Conservation (phyloP, 805 yeast species). For the Candida dendrica region DNA sequence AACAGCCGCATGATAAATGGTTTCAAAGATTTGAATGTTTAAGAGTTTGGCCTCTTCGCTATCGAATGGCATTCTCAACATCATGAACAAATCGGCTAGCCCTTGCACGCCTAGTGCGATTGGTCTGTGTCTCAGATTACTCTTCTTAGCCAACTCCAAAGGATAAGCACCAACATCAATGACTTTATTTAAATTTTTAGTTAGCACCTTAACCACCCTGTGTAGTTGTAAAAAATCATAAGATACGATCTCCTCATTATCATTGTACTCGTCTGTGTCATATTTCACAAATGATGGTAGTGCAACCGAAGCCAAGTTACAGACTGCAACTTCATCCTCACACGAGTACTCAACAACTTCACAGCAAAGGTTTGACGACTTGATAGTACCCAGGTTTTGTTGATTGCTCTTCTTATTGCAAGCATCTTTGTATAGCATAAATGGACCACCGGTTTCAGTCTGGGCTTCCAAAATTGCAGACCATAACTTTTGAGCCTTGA, state of each 20-base stretch:
- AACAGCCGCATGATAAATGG: slow-evolving; percentile 88
- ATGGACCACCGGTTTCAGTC: slow-evolving; percentile 95
- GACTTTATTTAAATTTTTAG: slow-evolving; percentile 69
- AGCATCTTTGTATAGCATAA: slow-evolving; percentile 89
- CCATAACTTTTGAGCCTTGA: slow-evolving; percentile 94
- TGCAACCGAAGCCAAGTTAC: slow-evolving; percentile 89
- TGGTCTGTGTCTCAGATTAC: slow-evolving; percentile 82
- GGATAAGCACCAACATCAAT: slow-evolving; percentile 86
- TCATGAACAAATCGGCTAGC: slow-evolving; percentile 79
- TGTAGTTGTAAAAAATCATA: slow-evolving; percentile 76
- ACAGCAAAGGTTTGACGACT: slow-evolving; percentile 90
- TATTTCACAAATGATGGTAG: slow-evolving; percentile 67
- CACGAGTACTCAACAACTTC: slow-evolving; percentile 92
- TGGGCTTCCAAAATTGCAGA: slow-evolving; percentile 84
- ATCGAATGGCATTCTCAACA: slow-evolving; percentile 76
- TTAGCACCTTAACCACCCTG: slow-evolving; percentile 64
- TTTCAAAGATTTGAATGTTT: slow-evolving; percentile 83
- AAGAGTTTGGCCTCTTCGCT: slow-evolving; percentile 65
- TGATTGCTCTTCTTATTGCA: slow-evolving; percentile 87
- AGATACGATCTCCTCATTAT: slow-evolving; percentile 45
- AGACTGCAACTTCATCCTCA: slow-evolving; percentile 88
- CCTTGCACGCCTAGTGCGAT: slow-evolving; percentile 96
- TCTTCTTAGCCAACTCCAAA: slow-evolving; percentile 57
- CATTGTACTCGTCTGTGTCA: slow-evolving; percentile 37
- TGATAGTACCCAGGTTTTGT: slow-evolving; percentile 85